Base-by-base conservation (phyloP, 2,329 filamentous ascomycete species). In the Daldinia sp. region DNA sequence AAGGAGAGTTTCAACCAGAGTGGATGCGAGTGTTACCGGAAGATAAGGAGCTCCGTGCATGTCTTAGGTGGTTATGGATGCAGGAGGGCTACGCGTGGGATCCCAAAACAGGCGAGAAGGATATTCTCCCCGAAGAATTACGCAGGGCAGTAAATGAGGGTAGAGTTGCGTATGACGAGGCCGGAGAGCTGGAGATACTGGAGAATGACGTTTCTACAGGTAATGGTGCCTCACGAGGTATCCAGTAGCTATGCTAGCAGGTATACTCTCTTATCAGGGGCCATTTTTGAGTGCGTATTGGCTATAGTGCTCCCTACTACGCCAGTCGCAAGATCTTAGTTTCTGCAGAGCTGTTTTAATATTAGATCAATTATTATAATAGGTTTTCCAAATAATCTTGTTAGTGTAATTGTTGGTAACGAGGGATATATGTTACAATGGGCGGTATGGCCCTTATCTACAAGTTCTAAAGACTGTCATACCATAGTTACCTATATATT, bases 1-100 rank as follows among this genome's bases (percentile, higher is more conserved):
- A 81, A 75, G 67, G 79, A 58, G 82, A 83, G 13, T 93, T 94
- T 76, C 90, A 93, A 74, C 93, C 93, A 0, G 94, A 98, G 79
- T 98, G 94, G 94, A 96, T 94, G 86, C 87, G 93, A 2, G 93
- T 97, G 0, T 77, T 92, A 55, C 93, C 94, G 0, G 82, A 85
- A 48, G 94, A 98, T 79, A 98, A 97, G 80, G 94, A 98, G 79
- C 82, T 98, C n/a, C 86, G 92, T 48, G 93, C 93, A 0, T 97
- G 90, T 80, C 80, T 98, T 75, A 86, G 91, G 42, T 98, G 94
- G 94, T 93, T 94, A 88, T 97, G 94, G 94, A 87, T 96, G 81
- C 89, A 90, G 51, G 92, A 97, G 74, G 93, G 93, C 0, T 95
- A 90, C 87, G 84, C 89, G 44, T 97, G 93, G 93, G 87, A 97